phyloP scores from a whole-genome alignment of 257 asterid species.

The Solanum virginianum region DNA sequence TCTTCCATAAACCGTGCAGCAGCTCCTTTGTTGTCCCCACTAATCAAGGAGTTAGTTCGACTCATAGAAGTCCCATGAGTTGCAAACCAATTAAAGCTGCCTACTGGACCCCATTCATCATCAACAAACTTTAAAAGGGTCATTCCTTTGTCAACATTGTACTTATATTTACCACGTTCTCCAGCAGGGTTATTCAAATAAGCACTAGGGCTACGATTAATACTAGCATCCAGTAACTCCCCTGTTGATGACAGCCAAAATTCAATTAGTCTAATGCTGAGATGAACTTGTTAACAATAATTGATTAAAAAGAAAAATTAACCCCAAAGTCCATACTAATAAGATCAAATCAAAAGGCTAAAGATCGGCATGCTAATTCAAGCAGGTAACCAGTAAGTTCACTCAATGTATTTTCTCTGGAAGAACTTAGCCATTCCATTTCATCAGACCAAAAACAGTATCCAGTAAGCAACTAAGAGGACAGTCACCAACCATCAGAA shows the following conservation, averaged over 20 bases:
- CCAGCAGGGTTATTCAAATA: slow-evolving; percentile 83
- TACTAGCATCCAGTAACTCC: slow-evolving; percentile 82
- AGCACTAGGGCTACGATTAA: slow-evolving; percentile 94
- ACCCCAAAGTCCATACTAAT: neutral
- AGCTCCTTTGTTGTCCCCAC: slow-evolving; percentile 99
- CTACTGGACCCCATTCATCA: slow-evolving; percentile 97
- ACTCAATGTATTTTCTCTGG: neutral
- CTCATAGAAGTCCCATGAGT: slow-evolving; percentile 99
- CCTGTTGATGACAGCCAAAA: slow-evolving; percentile 44
- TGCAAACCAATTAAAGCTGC: slow-evolving; percentile 98
- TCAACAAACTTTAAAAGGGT: slow-evolving; percentile 84
- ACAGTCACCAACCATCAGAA: neutral
- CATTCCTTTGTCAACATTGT: slow-evolving; percentile 87
- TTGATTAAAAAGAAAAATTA: neutral
- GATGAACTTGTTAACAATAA: neutral
- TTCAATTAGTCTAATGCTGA: neutral
- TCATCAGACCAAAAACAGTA: neutral
- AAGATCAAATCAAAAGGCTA: neutral
- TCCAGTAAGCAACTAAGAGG: neutral
- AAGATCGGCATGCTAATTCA: neutral
- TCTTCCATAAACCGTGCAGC: slow-evolving; percentile 99
- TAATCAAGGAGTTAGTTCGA: slow-evolving; percentile 81
- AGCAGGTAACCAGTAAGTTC: neutral
- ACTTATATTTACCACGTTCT: slow-evolving; percentile 80
- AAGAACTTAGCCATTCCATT: neutral